These are phyloP conservation scores for Candida maltosa DNA, from an alignment of 805 yeast species.

Conservation along the genomic window DNA sequence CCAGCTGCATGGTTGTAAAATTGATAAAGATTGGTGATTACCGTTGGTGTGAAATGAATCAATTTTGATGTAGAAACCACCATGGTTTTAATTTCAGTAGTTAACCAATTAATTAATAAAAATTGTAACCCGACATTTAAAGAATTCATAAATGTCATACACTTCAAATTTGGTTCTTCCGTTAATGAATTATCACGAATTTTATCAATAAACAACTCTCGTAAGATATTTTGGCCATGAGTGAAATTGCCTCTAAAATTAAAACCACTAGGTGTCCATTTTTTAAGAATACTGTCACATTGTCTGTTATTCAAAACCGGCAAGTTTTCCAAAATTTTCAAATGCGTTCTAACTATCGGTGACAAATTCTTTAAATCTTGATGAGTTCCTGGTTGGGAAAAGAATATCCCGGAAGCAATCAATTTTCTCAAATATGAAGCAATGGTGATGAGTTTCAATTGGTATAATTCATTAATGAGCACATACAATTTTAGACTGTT, in stretches of 20 bases:
- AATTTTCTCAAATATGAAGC: conserved; percentile 73
- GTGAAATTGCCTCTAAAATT: conserved; percentile 35
- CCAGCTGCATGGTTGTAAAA: conserved; percentile 38
- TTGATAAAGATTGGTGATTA: conserved; percentile 27
- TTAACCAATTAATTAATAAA: conserved; percentile 46
- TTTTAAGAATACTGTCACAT: conserved; percentile 52
- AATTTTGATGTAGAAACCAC: conserved; percentile 31
- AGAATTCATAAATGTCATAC: conserved; percentile 4
- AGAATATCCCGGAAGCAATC: conserved; percentile 83
- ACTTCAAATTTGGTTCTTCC: conserved; percentile 9
- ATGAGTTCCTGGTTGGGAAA: conserved; percentile 41
- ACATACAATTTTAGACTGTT: conserved; percentile 30
- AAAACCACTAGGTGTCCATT: conserved; percentile 36
- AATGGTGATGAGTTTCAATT: conserved; percentile 48
- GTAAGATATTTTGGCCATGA: conserved; percentile 31
- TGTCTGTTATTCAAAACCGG: conserved; percentile 55
- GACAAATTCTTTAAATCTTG: conserved; percentile 11
- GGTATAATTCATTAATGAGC: conserved; percentile 51
- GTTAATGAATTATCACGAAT: conserved; percentile 19
- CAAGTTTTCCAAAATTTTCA: conserved; percentile 54
- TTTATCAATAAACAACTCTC: conserved; percentile 28
- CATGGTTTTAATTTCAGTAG: conserved; percentile 37
- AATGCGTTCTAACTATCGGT: conserved; percentile 38
- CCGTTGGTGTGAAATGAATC: conserved; percentile 30
- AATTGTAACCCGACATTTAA: conserved; percentile 43